phyloP scores from a whole-genome alignment of 2,329 filamentous ascomycete species.

The Aureobasidium namibiae region DNA sequence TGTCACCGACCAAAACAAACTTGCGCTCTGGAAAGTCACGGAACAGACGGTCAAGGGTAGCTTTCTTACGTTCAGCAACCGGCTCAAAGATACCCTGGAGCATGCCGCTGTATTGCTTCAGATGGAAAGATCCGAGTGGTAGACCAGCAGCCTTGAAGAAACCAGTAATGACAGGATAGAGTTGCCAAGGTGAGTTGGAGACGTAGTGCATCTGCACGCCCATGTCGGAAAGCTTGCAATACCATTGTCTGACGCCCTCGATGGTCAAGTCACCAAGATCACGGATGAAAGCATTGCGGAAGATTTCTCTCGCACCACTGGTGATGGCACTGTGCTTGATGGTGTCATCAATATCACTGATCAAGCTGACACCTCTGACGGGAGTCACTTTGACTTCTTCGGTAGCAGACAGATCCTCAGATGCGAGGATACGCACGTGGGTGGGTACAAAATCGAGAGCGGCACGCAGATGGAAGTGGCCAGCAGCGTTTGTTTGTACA shows the following conservation, averaged over 20 bases:
- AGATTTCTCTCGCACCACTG: conserved; percentile 83
- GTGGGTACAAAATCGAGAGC: conserved; percentile 85
- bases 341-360: conserved; percentile 97
- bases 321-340: conserved; percentile 92
- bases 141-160: conserved; percentile 76
- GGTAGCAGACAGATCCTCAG: conserved; percentile 72
- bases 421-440: conserved; percentile 77
- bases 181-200: conserved; percentile 98
- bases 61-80: conserved; percentile 88
- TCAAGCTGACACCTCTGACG: conserved; percentile 74
- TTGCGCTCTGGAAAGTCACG: conserved; percentile 81
- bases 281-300: conserved; percentile 89
- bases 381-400: conserved; percentile 72
- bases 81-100: conserved; percentile 97
- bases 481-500: conserved; percentile 75
- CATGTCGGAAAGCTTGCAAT: conserved; percentile 63
- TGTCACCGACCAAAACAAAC: conserved; percentile 90
- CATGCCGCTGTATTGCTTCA: conserved; percentile 97
- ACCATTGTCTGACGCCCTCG: conserved; percentile 86
- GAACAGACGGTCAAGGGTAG: conserved; percentile 75
- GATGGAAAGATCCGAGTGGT: conserved; percentile 80
- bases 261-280: conserved; percentile 75
- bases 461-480: conserved; percentile 76
- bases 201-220: conserved; percentile 92
- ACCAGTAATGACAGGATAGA: conserved; percentile 79